These are phyloP conservation scores for Vaccinium corymbosum DNA, from an alignment of 148 eudicot species.

Conservation along the genomic window DNA sequence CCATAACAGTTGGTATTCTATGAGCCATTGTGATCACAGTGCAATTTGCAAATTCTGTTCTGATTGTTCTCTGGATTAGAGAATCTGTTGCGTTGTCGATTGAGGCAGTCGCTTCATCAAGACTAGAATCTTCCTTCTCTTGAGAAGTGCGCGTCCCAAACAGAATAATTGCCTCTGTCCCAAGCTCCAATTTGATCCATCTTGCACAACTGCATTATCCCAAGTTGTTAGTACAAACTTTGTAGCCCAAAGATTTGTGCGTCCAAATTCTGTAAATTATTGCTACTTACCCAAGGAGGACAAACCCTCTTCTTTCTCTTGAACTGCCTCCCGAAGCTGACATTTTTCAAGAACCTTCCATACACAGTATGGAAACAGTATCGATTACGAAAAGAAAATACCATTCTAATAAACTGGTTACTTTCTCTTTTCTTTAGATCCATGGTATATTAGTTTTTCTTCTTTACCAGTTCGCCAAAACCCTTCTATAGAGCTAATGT, in stretches of 20 bases:
- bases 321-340: constrained; percentile 67
- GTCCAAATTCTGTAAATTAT: not conserved
- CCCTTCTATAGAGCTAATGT: not conserved
- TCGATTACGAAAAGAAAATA: not conserved
- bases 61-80: constrained; percentile 45
- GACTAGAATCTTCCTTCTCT: constrained; percentile 47
- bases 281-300: constrained; percentile 52
- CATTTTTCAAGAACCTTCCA: constrained; percentile 71
- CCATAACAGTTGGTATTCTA: constrained; percentile 62
- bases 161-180: constrained; percentile 59
- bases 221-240: not conserved
- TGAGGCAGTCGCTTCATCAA: constrained; percentile 68
- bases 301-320: constrained; percentile 65
- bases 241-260: not conserved
- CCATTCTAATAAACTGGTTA: not conserved
- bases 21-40: constrained; percentile 30
- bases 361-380: not conserved
- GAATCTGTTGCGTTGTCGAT: constrained; percentile 56
- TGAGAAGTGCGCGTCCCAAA: constrained; percentile 54
- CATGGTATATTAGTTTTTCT: not conserved
- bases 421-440: not conserved
- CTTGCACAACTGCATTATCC: constrained; percentile 38
- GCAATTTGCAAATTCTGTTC: constrained; percentile 43
- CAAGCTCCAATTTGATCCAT: constrained; percentile 72
- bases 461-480: not conserved